Conservation (phyloP, 2,329 filamentous ascomycete genomes). For the Didymella glomerata region DNA sequence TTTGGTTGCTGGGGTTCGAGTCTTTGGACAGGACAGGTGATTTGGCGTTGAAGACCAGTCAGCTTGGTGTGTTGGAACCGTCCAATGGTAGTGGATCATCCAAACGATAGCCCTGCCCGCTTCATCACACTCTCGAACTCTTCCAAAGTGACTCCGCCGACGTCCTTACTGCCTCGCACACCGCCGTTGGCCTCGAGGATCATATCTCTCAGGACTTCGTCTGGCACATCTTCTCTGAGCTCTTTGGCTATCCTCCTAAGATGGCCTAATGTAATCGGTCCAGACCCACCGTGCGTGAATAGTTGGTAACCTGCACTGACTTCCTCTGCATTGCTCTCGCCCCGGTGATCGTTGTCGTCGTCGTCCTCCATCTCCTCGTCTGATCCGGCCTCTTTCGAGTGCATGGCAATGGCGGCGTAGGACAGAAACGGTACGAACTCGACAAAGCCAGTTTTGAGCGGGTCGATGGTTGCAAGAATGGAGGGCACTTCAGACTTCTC, state of each 20-base stretch:
- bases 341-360: constrained; percentile 41
- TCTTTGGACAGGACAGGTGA: not conserved
- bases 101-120: constrained; percentile 78
- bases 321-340: constrained; percentile 64
- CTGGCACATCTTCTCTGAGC: constrained; percentile 83
- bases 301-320: constrained; percentile 82
- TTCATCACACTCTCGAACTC: constrained; percentile 90
- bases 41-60: not conserved
- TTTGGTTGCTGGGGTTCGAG: not conserved
- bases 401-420: constrained; percentile 86
- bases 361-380: constrained; percentile 58
- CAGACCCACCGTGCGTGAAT: constrained; percentile 69
- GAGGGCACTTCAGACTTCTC: constrained; percentile 72
- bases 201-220: constrained; percentile 90
- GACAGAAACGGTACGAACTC: constrained; percentile 84
- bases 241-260: constrained; percentile 80
- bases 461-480: constrained; percentile 83
- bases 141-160: constrained; percentile 73
- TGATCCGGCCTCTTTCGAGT: constrained; percentile 51
- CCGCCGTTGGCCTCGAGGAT: constrained; percentile 91
- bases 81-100: constrained; percentile 56
- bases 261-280: constrained; percentile 81
- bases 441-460: constrained; percentile 78
- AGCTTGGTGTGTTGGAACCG: not conserved
- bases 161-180: constrained; percentile 62